phyloP scores from a whole-genome alignment of 2,329 filamentous ascomycete species.

The Paecilomyces formosus region DNA sequence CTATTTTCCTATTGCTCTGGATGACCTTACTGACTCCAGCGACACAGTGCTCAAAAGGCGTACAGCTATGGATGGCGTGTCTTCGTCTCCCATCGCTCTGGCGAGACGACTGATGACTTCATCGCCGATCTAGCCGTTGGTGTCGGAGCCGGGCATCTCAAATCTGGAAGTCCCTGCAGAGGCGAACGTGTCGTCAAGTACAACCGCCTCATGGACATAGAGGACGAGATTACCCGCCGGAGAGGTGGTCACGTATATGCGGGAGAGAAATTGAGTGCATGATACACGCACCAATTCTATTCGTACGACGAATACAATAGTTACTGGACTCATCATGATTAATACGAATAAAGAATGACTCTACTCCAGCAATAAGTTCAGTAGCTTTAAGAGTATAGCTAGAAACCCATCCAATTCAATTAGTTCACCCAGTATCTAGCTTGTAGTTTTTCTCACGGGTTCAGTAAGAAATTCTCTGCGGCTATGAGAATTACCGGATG shows the following conservation, averaged over 20 bases:
- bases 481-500: too few relatives aligned
- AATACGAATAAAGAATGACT: background rate
- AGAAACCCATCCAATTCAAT: too few relatives aligned
- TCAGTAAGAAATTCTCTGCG: too few relatives aligned
- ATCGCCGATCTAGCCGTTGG: slow-evolving; percentile 37
- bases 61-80: slow-evolving; percentile 32
- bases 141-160: slow-evolving; percentile 33
- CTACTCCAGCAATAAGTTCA: background rate
- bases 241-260: background rate
- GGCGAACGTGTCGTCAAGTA: slow-evolving; percentile 38
- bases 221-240: slow-evolving; percentile 19
- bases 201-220: slow-evolving; percentile 39
- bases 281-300: background rate
- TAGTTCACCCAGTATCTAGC: too few relatives aligned
- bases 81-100: slow-evolving; percentile 38
- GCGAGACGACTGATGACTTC: slow-evolving; percentile 39
- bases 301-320: background rate
- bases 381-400: background rate
- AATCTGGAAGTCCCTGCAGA: slow-evolving; percentile 33
- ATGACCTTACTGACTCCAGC: background rate
- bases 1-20: background rate
- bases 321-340: background rate
- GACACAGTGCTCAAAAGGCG: slow-evolving; percentile 23
- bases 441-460: background rate
- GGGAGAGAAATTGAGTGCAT: background rate